Conservation (phyloP, 2,329 filamentous ascomycete genomes). For the Talaromyces sp. region DNA sequence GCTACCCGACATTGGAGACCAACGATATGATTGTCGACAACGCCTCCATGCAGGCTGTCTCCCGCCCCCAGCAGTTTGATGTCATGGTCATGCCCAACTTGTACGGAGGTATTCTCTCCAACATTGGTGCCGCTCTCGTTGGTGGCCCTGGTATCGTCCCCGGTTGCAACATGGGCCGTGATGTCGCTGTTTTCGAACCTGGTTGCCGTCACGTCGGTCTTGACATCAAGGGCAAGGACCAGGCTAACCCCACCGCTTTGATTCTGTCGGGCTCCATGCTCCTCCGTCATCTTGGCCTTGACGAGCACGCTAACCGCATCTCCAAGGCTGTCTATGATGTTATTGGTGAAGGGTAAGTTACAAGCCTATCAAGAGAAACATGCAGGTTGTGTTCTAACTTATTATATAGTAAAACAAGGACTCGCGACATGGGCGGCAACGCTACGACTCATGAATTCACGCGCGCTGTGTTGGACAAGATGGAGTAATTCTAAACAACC, state of each 20-base stretch:
- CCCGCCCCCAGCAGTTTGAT: conserved; percentile 94
- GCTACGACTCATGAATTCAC: conserved; percentile 93
- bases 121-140: conserved; percentile 95
- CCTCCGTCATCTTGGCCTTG: conserved; percentile 90
- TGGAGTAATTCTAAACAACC: conserved; percentile 59
- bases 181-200: conserved; percentile 97
- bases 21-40: conserved; percentile 99
- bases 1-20: conserved; percentile 90
- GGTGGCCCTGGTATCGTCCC: conserved; percentile 95
- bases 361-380: not conserved
- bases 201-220: conserved; percentile 98
- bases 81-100: conserved; percentile 99
- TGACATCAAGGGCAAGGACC: conserved; percentile 99
- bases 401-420: conserved; percentile 67
- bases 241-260: conserved; percentile 96
- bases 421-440: conserved; percentile 91
- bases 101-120: conserved; percentile 97
- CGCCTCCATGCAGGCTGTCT: conserved; percentile 98
- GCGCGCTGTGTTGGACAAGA: conserved; percentile 85
- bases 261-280: conserved; percentile 96
- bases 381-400: conserved; percentile 35
- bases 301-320: conserved; percentile 97
- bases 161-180: conserved; percentile 98
- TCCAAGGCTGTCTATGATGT: conserved; percentile 73
- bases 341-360: conserved; percentile 82